Evolutionary conservation across 176 grass and related monocot genomes (phyloP).

Genomic region (Oryza meyeriana): DNA sequence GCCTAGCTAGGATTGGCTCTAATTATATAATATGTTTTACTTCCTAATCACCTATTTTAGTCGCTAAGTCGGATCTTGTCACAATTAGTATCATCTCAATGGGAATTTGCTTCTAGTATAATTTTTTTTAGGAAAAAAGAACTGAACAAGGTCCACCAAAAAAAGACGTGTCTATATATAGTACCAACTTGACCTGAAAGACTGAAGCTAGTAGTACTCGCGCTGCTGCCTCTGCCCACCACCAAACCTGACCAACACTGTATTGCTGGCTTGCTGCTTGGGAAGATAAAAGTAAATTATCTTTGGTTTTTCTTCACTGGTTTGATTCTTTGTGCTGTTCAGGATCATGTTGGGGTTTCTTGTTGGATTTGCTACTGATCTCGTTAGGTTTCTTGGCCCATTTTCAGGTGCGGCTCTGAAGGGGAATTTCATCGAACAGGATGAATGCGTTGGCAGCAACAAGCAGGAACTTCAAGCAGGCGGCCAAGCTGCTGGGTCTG

Average conservation of each 20-base stretch:
- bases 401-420: conserved; percentile 16
- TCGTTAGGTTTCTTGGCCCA: background rate
- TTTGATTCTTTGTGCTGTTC: conserved; percentile 9
- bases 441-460: conserved; percentile 87
- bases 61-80: background rate
- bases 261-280: background rate
- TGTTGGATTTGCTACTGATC: background rate
- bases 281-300: conserved; percentile 28
- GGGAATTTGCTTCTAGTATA: background rate
- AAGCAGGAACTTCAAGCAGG: conserved; percentile 77
- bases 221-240: background rate
- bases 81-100: background rate
- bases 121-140: background rate
- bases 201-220: background rate
- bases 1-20: background rate
- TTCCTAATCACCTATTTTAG: background rate
- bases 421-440: conserved; percentile 27
- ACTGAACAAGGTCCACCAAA: background rate
- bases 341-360: background rate
- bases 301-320: background rate
- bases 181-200: background rate
- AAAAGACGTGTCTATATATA: conserved; percentile 1
- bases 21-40: background rate
- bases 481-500: conserved; percentile 70
- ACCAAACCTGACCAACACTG: background rate